Evolutionary conservation across 345 rosid genomes (phyloP).

Genomic region (Camelina laxa): DNA sequence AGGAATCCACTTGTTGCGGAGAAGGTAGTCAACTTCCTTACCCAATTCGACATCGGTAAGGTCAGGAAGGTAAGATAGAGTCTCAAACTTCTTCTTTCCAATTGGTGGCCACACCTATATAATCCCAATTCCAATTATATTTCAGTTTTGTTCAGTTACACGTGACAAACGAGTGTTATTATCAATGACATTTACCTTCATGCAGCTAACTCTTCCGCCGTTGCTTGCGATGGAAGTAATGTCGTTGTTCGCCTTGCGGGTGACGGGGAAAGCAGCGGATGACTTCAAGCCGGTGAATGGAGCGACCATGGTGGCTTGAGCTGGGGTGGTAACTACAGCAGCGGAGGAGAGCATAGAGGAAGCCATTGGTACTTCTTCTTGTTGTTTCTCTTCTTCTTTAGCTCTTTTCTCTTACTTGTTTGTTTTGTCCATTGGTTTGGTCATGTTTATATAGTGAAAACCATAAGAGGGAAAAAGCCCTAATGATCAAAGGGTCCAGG

Average conservation of each 20-base stretch:
- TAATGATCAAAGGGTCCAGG: constrained; percentile 16
- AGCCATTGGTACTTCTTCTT: constrained; percentile 51
- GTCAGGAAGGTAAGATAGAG: constrained; percentile 60
- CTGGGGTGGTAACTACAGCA: constrained; percentile 50
- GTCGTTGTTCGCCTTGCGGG: constrained; percentile 55
- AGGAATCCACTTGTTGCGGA: constrained; percentile 65
- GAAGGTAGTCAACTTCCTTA: constrained; percentile 62
- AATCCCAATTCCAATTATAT: background rate
- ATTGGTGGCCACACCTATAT: constrained; percentile 55
- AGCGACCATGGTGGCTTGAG: constrained; percentile 59
- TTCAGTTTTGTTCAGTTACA: background rate
- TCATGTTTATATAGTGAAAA: constrained; percentile 35
- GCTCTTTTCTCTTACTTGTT: constrained; percentile 4
- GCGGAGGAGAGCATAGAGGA: constrained; percentile 63
- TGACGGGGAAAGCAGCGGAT: constrained; percentile 51
- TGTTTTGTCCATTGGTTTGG: constrained; percentile 14
- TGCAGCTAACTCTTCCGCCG: constrained; percentile 58
- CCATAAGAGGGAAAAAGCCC: background rate
- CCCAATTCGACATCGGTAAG: constrained; percentile 35
- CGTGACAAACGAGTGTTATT: background rate
- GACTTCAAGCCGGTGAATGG: constrained; percentile 62
- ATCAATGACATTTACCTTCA: constrained; percentile 44
- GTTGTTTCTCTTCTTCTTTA: constrained; percentile 18
- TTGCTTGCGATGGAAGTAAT: constrained; percentile 56
- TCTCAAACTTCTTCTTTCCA: constrained; percentile 60